Evolutionary conservation across 345 rosid genomes (phyloP), one percentile per base, ranked within the genome.

Genomic region (Brassica cretica): DNA sequence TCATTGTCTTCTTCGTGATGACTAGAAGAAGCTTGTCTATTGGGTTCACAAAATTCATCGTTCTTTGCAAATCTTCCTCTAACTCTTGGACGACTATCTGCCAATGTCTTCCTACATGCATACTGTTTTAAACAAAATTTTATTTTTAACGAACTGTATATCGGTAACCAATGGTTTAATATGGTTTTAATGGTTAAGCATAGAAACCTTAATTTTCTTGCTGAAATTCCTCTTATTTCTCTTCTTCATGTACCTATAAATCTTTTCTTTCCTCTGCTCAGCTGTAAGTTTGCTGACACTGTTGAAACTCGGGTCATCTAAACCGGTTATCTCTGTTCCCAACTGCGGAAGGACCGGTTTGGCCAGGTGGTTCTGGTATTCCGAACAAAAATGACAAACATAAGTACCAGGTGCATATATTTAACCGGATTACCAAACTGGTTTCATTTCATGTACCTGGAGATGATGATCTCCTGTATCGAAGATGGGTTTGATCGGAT

Each of bases 31-130:
- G 84, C 78, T 76, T 84, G 82, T 73, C 90, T 82, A 16, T 67
- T 76, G 62, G 79, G 84, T 68, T 92, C 93, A 64, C 87, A 85
- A 12, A 87, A 89, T 12, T 94, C 97, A 64, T 94, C 96, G 59
- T 90, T 94, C 79, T 90, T 95, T 0, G 99, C 99, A 62, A 95
- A 95, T 79, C 99, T 85, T 84, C 99, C 98, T 83, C 97, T 82
- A 2, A 95, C 97, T 78, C 98, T 83, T 30, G 98, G 99, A 62
- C 97, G 83, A 81, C 97, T 95, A 76, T 95, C 98, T 15, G 98
- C 99, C 24, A 95, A 80, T 49, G 96, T 93, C 85, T 95, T 95
- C 74, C 99, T 85, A 84, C 99, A 95, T 14, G 99, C 99, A 72
- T 95, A 95, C 98, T 95, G 84, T 37, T 16, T 32, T 4, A 16